Conservation (phyloP, 2,329 filamentous ascomycete genomes). For the Anthostomella pinea region DNA sequence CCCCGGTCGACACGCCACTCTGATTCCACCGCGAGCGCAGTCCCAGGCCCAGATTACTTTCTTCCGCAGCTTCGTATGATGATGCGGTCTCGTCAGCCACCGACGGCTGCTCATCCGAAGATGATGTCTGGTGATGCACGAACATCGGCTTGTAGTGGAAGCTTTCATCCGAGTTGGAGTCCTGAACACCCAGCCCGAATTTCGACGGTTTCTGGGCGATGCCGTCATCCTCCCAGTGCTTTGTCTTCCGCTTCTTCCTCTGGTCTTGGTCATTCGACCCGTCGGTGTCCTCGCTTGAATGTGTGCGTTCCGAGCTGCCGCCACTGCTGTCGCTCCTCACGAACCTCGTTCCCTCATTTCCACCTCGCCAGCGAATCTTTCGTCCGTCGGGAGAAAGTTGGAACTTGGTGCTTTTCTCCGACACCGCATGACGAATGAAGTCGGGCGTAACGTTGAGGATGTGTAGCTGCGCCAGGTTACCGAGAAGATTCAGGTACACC, state of each 20-base stretch:
- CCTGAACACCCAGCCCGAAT: conserved; percentile 34
- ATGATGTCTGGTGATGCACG: conserved; percentile 42
- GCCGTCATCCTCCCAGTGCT: conserved; percentile 33
- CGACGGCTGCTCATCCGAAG: conserved; percentile 45
- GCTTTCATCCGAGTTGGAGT: conserved; percentile 40
- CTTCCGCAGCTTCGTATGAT: conserved; percentile 45
- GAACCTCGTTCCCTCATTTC: conserved; percentile 60
- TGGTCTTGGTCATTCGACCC: conserved; percentile 40
- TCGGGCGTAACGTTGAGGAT: conserved; percentile 78
- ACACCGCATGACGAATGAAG: conserved; percentile 71
- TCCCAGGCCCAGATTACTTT: conserved; percentile 46
- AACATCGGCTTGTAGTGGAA: conserved; percentile 67
- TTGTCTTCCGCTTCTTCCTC: conserved; percentile 46
- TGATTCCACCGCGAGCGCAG: conserved; percentile 44
- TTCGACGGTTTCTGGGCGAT: conserved; percentile 40
- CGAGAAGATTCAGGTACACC: conserved; percentile 78
- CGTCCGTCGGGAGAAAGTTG: conserved; percentile 75
- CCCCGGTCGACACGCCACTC: conserved; percentile 34
- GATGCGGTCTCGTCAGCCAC: conserved; percentile 45
- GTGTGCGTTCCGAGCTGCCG: conserved; percentile 45
- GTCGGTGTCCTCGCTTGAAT: conserved; percentile 49
- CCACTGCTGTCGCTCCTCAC: conserved; percentile 63
- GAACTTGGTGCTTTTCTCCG: conserved; percentile 69
- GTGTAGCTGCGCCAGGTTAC: conserved; percentile 80
- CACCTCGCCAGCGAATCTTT: conserved; percentile 78